Evolutionary conservation across 1,284 basidiomycete genomes (phyloP), one percentile per base, ranked within the genome.

Genomic region (Malassezia japonica): DNA sequence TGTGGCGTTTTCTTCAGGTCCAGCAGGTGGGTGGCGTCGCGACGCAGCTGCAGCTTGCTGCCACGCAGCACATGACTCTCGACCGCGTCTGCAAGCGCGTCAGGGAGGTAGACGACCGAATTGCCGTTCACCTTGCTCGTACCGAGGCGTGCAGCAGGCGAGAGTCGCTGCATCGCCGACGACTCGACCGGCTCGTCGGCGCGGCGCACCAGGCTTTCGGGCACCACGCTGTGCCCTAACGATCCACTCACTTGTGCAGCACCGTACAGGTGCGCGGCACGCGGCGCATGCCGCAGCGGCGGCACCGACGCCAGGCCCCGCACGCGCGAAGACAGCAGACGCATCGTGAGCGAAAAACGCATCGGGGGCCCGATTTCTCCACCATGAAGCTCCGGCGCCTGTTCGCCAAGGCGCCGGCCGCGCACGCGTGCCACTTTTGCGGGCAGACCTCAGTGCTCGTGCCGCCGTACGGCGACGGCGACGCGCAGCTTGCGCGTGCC

Each of bases 371-470:
- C 28, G 28, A 32, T 43, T 16, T 6, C 13, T 24, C 28, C 41
- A 31, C 20, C n/a, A 12, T 33, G 20, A 15, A n/a, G 15, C 32
- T 23, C 32, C 28, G 39, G 39, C 16, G 41, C 10, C 41, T 16
- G 15, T 20, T 20, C 15, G 24, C 18, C 6, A 23, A n/a, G 28
- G 7, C 33, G 37, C 42, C 7, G 12, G 24, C 32, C 8, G 13
- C 10, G 12, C n/a, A 21, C n/a, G 43, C 41, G 38, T 67, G 65
- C 58, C 62, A 63, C 56, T 67, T 59, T 48, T 67, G 65, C 44
- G 46, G 53, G 36, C 55, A 49, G 33, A 48, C 39, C 12, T 63
- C 62, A 36, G 44, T 60, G 46, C 55, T 67, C 27, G 46, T 65
- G 6, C 65, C 65, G 1, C 65, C 65, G 2, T 61, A 59, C 38